Evolutionary conservation across 1,284 basidiomycete genomes (phyloP), one percentile per base, ranked within the genome.

Genomic region (Cryptococcus floricola): DNA sequence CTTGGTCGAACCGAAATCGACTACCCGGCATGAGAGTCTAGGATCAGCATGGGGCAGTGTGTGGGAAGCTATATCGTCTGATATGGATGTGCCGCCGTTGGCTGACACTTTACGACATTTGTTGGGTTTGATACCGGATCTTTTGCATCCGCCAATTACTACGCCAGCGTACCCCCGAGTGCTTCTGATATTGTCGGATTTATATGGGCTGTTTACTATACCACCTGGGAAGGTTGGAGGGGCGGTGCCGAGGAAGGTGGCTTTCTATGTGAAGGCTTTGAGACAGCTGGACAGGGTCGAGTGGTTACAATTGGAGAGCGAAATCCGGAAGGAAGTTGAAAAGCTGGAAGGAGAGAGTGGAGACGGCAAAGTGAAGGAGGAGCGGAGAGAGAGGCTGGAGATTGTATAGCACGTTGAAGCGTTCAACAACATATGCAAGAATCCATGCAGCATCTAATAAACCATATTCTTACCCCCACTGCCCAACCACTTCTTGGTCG

Each of bases 401-500:
- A 28, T 52, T 13, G 38, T 52, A 12, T 56, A 52, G 23, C 23
- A 23, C 23, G 23, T 23, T 23, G 23, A 3, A 23, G 23, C 23
- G 23, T 23, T 4, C 14, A 46, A 46, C 3, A 46, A 7, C 12
- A 25, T 14, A 37, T 48, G 31, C 12, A 14, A 31, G n/a, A 19
- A 56, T 49, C 14, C 19, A 50, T 53, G 46, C 23, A 31, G 18
- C 28, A 28, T 41, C 18, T 49, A 53, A 2, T 47, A 54, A 5
- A 31, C 53, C n/a, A 56, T 27, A 18, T 44, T 56, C 41, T 37
- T 52, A 1, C 68, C 66, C 13, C 69, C 67, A 8, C 54, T 68
- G 18, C 84, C 82, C 74, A 98, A 89, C 88, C 91, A 98, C 55
- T 80, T 81, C 79, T 98, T 98, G 63, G 91, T 88, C 62, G 87